A percentile compares a stretch with the other conserved stretches of the same genome.
phyloP scores from a whole-genome alignment of 257 asterid species.

The Plantago elongata region DNA sequence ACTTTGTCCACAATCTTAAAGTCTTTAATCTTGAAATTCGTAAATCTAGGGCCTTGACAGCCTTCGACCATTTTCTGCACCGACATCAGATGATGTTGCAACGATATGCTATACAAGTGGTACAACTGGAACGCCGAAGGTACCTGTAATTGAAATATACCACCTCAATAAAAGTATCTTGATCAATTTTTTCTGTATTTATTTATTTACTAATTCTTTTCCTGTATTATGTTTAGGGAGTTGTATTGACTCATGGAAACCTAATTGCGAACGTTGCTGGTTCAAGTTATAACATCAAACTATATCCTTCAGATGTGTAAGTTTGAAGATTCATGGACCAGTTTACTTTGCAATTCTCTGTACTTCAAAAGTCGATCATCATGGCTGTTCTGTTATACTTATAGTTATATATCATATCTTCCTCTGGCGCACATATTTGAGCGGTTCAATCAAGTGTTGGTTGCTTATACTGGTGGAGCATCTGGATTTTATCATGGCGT shows the following conservation, averaged over 20 bases:
- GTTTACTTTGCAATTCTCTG: background rate
- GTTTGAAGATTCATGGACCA: slow-evolving; percentile 18
- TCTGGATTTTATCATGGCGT: slow-evolving; percentile 20
- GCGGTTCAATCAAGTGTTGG: slow-evolving; percentile 76
- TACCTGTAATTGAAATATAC: slow-evolving; percentile 4
- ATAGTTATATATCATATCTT: slow-evolving; percentile 86
- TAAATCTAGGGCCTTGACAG: slow-evolving; percentile 55
- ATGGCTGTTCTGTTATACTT: background rate
- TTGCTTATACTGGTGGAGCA: slow-evolving; percentile 20
- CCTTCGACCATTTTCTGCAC: slow-evolving; percentile 71
- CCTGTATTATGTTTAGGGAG: slow-evolving; percentile 49
- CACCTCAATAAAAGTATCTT: background rate
- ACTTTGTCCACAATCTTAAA: too few species aligned
- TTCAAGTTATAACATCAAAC: slow-evolving; percentile 37
- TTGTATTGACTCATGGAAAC: slow-evolving; percentile 73
- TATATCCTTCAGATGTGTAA: slow-evolving; percentile 79
- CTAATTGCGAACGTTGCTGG: slow-evolving; percentile 82
- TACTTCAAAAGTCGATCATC: background rate
- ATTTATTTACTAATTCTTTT: slow-evolving; percentile 14
- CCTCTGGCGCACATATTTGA: slow-evolving; percentile 98
- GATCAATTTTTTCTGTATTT: background rate
- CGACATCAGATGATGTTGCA: slow-evolving; percentile 75
- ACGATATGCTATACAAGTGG: slow-evolving; percentile 99
- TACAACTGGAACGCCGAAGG: slow-evolving; percentile 99
- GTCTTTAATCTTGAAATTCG: too few species aligned